Evolutionary conservation across 805 yeast species (phyloP).

Genomic region (Saccharomyces eubayanus): DNA sequence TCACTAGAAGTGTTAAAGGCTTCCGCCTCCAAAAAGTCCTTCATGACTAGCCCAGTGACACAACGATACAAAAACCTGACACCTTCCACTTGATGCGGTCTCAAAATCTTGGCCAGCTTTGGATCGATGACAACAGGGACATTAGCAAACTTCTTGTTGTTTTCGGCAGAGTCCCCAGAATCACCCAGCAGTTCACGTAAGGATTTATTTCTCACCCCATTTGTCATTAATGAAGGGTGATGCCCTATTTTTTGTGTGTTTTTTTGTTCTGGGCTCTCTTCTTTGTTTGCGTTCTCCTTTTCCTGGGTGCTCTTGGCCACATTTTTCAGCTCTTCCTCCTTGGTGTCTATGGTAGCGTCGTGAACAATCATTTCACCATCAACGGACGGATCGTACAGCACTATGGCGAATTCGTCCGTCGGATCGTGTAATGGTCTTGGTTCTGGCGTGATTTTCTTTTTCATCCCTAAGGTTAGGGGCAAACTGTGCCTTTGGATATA

Average conservation of each 20-base stretch:
- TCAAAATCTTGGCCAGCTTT: conserved; percentile 62
- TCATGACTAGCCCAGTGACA: conserved; percentile 68
- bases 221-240: conserved; percentile 27
- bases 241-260: conserved; percentile 19
- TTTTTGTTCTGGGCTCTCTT: conserved; percentile 7
- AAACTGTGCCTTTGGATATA: conserved; percentile 35
- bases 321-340: conserved; percentile 26
- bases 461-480: conserved; percentile 82
- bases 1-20: conserved; percentile 6
- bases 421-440: conserved; percentile 96
- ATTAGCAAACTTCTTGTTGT: conserved; percentile 56
- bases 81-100: conserved; percentile 97
- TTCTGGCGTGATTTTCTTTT: conserved; percentile 57
- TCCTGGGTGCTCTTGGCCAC: conserved; percentile 21
- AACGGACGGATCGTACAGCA: conserved; percentile 88
- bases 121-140: conserved; percentile 98
- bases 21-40: conserved; percentile 27
- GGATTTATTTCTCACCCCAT: conserved; percentile 43
- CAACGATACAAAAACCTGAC: conserved; percentile 85
- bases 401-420: conserved; percentile 84
- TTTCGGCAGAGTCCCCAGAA: conserved; percentile 36
- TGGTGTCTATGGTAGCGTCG: conserved; percentile 10
- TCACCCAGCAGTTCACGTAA: conserved; percentile 78
- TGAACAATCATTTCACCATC: conserved; percentile 41
- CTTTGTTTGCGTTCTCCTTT: conserved; percentile 24